These are phyloP conservation scores for Penicillium lividum DNA, from an alignment of 495 filamentous ascomycete genomes.

Conservation along the genomic window DNA sequence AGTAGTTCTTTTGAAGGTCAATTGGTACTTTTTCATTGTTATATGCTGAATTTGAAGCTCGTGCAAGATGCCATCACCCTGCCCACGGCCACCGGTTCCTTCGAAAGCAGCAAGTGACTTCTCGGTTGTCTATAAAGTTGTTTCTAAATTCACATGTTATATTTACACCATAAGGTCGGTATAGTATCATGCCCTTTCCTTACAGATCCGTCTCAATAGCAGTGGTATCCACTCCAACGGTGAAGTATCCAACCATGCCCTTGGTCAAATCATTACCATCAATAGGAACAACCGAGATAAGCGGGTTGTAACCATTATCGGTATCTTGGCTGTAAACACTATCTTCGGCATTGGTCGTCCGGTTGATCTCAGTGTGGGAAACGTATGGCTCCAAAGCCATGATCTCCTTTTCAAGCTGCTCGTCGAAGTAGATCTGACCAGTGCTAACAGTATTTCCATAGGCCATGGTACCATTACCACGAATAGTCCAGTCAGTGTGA, in stretches of 20 bases:
- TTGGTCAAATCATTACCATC: slow-evolving; percentile 46
- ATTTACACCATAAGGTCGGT: background rate
- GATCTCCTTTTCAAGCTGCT: slow-evolving; percentile 42
- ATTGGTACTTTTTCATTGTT: too few relatives aligned
- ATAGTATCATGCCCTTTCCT: background rate
- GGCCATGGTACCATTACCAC: slow-evolving; percentile 26
- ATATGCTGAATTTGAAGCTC: too few relatives aligned
- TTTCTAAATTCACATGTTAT: background rate
- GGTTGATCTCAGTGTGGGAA: slow-evolving; percentile 43
- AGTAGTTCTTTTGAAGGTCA: too few relatives aligned
- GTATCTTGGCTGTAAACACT: slow-evolving; percentile 36
- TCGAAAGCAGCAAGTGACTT: too few relatives aligned
- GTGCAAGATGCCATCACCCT: too few relatives aligned
- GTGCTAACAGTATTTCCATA: slow-evolving; percentile 25
- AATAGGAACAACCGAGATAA: slow-evolving; percentile 51
- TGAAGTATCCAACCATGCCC: slow-evolving; percentile 46
- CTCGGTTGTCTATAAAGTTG: background rate
- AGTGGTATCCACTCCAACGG: slow-evolving; percentile 23
- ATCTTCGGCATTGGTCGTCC: slow-evolving; percentile 53
- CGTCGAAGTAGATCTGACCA: slow-evolving; percentile 61
- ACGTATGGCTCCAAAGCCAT: slow-evolving; percentile 53
- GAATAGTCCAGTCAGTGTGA: slow-evolving; percentile 26
- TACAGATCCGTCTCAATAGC: slow-evolving; percentile 8
- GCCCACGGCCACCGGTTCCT: too few relatives aligned
- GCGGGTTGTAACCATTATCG: slow-evolving; percentile 45